Evolutionary conservation across 352 stramenopile species (phyloP).

Genomic region (Phytophthora podocarpi): DNA sequence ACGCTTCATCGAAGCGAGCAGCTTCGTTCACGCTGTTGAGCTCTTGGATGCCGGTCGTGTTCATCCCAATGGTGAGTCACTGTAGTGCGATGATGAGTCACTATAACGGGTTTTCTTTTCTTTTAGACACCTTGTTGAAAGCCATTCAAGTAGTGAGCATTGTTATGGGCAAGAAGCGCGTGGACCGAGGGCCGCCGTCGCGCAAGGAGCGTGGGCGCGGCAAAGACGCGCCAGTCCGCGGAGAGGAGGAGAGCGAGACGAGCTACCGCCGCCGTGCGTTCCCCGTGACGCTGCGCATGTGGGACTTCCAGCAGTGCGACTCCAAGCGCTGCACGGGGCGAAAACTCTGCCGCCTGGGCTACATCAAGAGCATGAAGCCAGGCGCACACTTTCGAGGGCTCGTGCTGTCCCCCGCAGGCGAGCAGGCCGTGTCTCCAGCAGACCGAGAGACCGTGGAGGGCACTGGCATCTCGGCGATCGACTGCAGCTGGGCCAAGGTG

Average conservation of each 20-base stretch:
- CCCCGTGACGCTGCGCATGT: constrained; percentile 91
- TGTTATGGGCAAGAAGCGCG: constrained; percentile 39
- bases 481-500: constrained; percentile 98
- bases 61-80: no score
- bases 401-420: constrained; percentile 93
- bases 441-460: constrained; percentile 82
- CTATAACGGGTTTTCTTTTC: no score
- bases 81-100: no score
- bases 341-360: constrained; percentile 92
- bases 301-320: constrained; percentile 96
- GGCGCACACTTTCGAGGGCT: constrained; percentile 94
- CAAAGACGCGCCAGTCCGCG: constrained; percentile 15
- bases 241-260: constrained; percentile 70
- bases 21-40: constrained; percentile 24
- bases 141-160: background rate
- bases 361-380: constrained; percentile 93
- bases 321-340: constrained; percentile 94
- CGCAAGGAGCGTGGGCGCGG: constrained; percentile 18
- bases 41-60: background rate
- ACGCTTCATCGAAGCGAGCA: constrained; percentile 25
- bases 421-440: constrained; percentile 89
- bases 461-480: constrained; percentile 95
- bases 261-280: constrained; percentile 77
- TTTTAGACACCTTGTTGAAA: no score
- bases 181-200: constrained; percentile 24